Conservation (phyloP, 164 flowering plant species). For the Vitis vinifera region ASM3070453v1 NC_081822.1:3310501-3311000, state of each 20-base stretch:
- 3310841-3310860: neutral
- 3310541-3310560: no score
- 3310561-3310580: no score
- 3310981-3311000: slow-evolving; percentile 32
- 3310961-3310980: slow-evolving; percentile 2
- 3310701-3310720: slow-evolving; percentile 31
- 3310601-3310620: no score
- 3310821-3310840: slow-evolving; percentile 28
- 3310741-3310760: slow-evolving; percentile 66
- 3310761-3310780: slow-evolving; percentile 71
- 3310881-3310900: neutral
- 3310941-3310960: neutral
- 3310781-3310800: slow-evolving; percentile 40
- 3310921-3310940: slow-evolving; percentile 13
- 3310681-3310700: neutral
- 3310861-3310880: neutral
- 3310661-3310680: no score
- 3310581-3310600: no score
- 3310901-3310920: neutral
- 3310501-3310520: no score
- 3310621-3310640: no score
- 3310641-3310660: no score
- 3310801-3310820: slow-evolving; percentile 30
- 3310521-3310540: no score
- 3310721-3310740: slow-evolving; percentile 42